Percentiles rank a stretch among this genome's conserved stretches.
Conservation (phyloP, 352 stramenopile genomes). For the Plasmopara muralis region DNA sequence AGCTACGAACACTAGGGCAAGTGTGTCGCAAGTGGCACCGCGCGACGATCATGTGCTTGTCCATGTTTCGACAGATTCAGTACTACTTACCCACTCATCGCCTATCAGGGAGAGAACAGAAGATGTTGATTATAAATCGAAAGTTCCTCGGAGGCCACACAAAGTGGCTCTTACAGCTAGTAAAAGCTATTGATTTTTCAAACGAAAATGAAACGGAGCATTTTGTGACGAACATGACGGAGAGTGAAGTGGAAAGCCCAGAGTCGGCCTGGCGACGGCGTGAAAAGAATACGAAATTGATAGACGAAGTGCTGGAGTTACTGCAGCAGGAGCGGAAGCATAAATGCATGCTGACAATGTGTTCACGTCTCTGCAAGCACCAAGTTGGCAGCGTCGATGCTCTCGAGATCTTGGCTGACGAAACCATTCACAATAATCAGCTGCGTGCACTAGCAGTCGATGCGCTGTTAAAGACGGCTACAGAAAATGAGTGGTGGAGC, state of each 20-base stretch:
- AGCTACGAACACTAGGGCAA: slow-evolving; percentile 64
- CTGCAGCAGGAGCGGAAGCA: slow-evolving; percentile 58
- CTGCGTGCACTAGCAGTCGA: slow-evolving; percentile 61
- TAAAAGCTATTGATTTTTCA: slow-evolving; percentile 76
- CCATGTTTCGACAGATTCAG: slow-evolving; percentile 84
- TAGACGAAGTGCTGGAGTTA: slow-evolving; percentile 55
- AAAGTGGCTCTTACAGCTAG: slow-evolving; percentile 80
- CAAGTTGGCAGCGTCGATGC: slow-evolving; percentile 73
- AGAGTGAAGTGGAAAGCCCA: slow-evolving; percentile 17
- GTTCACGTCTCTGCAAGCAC: slow-evolving; percentile 66
- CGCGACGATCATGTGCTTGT: slow-evolving; percentile 84
- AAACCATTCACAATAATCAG: slow-evolving; percentile 49
- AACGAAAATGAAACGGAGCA: slow-evolving; percentile 43
- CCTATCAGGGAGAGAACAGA: slow-evolving; percentile 63
- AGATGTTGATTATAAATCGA: slow-evolving; percentile 75
- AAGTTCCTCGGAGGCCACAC: slow-evolving; percentile 67
- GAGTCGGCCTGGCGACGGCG: slow-evolving; percentile 6
- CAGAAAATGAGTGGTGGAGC: slow-evolving; percentile 74
- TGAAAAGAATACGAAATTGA: slow-evolving; percentile 29
- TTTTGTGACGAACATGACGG: slow-evolving; percentile 14
- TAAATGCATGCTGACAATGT: slow-evolving; percentile 87
- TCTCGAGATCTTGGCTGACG: slow-evolving; percentile 67
- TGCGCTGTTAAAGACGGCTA: slow-evolving; percentile 53
- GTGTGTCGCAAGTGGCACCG: slow-evolving; percentile 84
- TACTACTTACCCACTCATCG: slow-evolving; percentile 79